A percentile compares a stretch with the other conserved stretches of the same genome.
phyloP scores from a whole-genome alignment of 2,329 filamentous ascomycete genomes.

The Colletotrichum kahawae region DNA sequence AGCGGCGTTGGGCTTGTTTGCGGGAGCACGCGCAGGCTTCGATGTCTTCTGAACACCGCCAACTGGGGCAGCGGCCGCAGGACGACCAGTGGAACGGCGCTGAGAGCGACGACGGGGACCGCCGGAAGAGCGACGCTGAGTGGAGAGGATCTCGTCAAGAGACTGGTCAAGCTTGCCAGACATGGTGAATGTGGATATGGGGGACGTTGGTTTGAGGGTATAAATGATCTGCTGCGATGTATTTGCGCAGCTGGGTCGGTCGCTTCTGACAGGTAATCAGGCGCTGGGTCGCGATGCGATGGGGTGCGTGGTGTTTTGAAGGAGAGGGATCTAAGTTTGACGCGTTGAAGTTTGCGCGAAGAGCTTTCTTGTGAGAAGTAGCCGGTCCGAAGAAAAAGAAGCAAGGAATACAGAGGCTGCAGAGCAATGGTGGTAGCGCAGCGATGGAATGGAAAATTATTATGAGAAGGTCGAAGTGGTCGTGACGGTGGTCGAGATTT shows the following conservation, averaged over 20 bases:
- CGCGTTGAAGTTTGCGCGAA: conserved; percentile 9
- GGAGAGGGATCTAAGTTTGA: conserved; percentile 1
- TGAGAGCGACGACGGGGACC: conserved; percentile 48
- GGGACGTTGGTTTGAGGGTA: background rate
- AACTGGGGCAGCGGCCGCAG: conserved; percentile 70
- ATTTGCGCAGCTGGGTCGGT: conserved; percentile 4
- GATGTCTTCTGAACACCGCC: conserved; percentile 86
- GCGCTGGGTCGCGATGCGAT: conserved; percentile 1
- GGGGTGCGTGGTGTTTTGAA: background rate
- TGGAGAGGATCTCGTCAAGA: conserved; percentile 95
- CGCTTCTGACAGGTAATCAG: background rate
- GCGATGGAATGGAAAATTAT: background rate
- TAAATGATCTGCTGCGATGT: background rate
- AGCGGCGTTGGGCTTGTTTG: conserved; percentile 66
- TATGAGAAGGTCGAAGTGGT: background rate
- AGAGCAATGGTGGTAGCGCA: background rate
- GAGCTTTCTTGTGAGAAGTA: background rate
- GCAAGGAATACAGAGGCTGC: conserved; percentile 5
- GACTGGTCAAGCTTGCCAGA: conserved; percentile 95
- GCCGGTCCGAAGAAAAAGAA: background rate
- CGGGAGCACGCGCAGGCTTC: conserved; percentile 63
- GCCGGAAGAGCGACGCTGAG: conserved; percentile 65
- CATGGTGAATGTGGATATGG: conserved; percentile 60
- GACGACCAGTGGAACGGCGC: conserved; percentile 56
- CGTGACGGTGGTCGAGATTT: background rate